Conservation (phyloP, 2,329 filamentous ascomycete genomes). For the Stagonosporopsis cucurbitacearum region DNA sequence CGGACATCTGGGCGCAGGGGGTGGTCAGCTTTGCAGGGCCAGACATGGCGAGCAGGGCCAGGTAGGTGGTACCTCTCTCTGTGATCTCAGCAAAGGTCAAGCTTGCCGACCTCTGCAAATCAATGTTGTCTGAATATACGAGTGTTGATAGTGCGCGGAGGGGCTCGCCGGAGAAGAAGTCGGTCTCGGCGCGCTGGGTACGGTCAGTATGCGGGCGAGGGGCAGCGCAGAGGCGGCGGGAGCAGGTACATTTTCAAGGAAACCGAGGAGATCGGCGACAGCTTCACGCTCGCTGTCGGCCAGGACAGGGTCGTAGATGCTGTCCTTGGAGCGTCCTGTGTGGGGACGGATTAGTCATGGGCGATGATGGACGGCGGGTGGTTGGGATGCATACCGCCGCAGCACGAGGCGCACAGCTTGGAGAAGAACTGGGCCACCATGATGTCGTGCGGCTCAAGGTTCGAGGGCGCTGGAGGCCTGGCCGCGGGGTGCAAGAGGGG, state of each 20-base stretch:
- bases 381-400: constrained; percentile 41
- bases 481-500: constrained; percentile 7
- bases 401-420: constrained; percentile 47
- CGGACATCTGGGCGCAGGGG: constrained; percentile 78
- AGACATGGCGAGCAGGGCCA: constrained; percentile 9
- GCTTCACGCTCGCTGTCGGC: constrained; percentile 97
- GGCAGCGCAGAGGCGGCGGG: constrained; percentile 2
- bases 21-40: constrained; percentile 25
- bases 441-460: constrained; percentile 26
- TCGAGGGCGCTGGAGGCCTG: constrained; percentile 27
- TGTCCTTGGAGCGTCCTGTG: constrained; percentile 55
- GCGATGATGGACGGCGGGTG: constrained; percentile 2
- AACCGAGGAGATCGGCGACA: constrained; percentile 91
- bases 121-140: constrained; percentile 98
- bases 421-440: constrained; percentile 49
- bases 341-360: constrained; percentile 25
- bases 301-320: constrained; percentile 66
- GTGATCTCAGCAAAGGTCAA: constrained; percentile 99
- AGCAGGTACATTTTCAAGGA: constrained; percentile 84
- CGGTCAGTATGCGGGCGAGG: constrained; percentile 41
- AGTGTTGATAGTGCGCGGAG: constrained; percentile 92
- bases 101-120: constrained; percentile 94
- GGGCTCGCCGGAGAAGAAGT: constrained; percentile 97
- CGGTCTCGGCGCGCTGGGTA: constrained; percentile 85
- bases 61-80: constrained; percentile 90